Conservation (phyloP, 2,329 filamentous ascomycete species). For the Trichoderma koningii region DNA sequence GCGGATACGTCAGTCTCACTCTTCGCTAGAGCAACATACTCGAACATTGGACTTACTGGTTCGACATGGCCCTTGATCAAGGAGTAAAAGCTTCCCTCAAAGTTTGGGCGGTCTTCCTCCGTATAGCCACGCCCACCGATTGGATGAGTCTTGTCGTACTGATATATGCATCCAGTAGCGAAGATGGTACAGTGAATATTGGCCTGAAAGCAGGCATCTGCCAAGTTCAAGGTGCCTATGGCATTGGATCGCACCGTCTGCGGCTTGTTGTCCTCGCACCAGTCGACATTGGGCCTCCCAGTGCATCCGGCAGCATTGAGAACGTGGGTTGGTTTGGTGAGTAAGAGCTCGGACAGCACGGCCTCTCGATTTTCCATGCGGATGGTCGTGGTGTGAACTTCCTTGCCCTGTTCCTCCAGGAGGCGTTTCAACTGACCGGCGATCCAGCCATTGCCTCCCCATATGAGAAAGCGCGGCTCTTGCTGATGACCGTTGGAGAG, state of each 20-base stretch:
- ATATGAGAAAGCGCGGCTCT: constrained; percentile 57
- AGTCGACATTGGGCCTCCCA: constrained; percentile 68
- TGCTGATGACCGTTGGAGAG: not conserved
- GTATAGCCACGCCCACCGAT: constrained; percentile 61
- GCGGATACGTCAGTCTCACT: not conserved
- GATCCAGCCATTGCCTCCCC: constrained; percentile 66
- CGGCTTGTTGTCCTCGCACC: constrained; percentile 70
- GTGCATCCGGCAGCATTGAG: constrained; percentile 68
- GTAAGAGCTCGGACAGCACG: constrained; percentile 58
- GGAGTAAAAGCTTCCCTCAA: constrained; percentile 68
- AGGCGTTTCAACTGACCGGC: constrained; percentile 62
- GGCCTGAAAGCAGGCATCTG: constrained; percentile 60
- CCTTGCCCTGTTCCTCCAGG: constrained; percentile 61
- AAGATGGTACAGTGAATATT: constrained; percentile 66
- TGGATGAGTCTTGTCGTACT: constrained; percentile 62
- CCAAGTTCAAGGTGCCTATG: constrained; percentile 64
- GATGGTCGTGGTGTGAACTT: constrained; percentile 60
- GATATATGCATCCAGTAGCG: constrained; percentile 68
- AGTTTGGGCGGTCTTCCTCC: constrained; percentile 66
- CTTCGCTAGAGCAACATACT: not conserved
- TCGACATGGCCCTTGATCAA: constrained; percentile 67
- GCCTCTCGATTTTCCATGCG: constrained; percentile 65
- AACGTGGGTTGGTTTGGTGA: constrained; percentile 65
- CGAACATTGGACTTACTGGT: constrained; percentile 34
- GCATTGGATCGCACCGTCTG: constrained; percentile 68